Percentiles rank a stretch among this genome's conserved stretches.
Evolutionary conservation across 2,329 filamentous ascomycete species (phyloP).

Genomic region (Alternaria solani): DNA sequence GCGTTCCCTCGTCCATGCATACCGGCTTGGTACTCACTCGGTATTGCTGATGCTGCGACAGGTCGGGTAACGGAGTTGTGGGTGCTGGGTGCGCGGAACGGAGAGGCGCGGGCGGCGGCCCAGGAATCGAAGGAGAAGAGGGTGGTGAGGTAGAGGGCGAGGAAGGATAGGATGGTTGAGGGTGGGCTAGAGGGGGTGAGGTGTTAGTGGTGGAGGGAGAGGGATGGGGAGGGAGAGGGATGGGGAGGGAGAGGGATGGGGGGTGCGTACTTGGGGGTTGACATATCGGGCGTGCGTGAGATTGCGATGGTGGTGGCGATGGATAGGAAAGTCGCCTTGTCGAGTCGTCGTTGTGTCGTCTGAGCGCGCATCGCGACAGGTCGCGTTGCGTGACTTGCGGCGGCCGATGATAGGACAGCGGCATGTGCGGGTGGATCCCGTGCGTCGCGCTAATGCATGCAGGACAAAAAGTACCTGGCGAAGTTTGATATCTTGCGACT

Average conservation of each 20-base stretch:
- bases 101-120: slow-evolving; percentile 45
- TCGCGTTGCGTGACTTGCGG: neutral
- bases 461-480: slow-evolving; percentile 13
- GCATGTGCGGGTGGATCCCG: slow-evolving; percentile 13
- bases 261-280: slow-evolving; percentile 7
- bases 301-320: neutral
- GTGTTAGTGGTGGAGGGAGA: neutral
- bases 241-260: too few species aligned
- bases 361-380: neutral
- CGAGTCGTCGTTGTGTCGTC: neutral
- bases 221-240: neutral
- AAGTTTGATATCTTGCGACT: slow-evolving; percentile 7
- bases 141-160: slow-evolving; percentile 51
- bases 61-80: slow-evolving; percentile 38
- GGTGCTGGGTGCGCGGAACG: slow-evolving; percentile 37
- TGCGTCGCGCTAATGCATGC: slow-evolving; percentile 30
- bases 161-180: slow-evolving; percentile 29
- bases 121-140: slow-evolving; percentile 50
- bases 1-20: slow-evolving; percentile 41
- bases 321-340: neutral
- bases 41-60: slow-evolving; percentile 23
- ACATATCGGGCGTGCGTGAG: slow-evolving; percentile 4
- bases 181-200: slow-evolving; percentile 13
- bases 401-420: slow-evolving; percentile 4
- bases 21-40: slow-evolving; percentile 40